These are phyloP conservation scores for Pyrenophora teres DNA, from an alignment of 2,329 filamentous ascomycete species.

Conservation along the genomic window DNA sequence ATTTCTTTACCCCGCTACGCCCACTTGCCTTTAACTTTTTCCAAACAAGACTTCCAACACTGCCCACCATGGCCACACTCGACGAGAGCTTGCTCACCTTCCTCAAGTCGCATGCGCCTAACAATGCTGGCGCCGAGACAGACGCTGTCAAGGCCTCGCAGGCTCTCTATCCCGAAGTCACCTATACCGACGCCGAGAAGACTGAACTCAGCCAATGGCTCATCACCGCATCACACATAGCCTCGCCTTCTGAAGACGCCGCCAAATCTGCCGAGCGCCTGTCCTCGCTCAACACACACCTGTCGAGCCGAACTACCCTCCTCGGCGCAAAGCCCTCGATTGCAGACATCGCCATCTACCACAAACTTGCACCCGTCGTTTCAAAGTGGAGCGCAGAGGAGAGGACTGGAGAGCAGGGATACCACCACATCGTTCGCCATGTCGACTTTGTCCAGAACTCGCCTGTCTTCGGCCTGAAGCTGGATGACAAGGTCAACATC, in stretches of 20 bases:
- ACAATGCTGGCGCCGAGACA: constrained; percentile 43
- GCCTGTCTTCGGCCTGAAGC: constrained; percentile 68
- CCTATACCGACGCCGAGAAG: constrained; percentile 79
- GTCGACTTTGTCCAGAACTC: constrained; percentile 96
- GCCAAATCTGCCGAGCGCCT: constrained; percentile 67
- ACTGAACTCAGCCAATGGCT: constrained; percentile 90
- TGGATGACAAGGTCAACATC: constrained; percentile 78
- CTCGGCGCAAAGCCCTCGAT: constrained; percentile 88
- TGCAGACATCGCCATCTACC: constrained; percentile 84
- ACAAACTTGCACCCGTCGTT: constrained; percentile 75
- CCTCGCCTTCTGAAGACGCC: constrained; percentile 61
- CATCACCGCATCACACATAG: constrained; percentile 73
- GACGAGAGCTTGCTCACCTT: constrained; percentile 42
- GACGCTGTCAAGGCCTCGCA: constrained; percentile 53
- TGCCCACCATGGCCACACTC: constrained; percentile 45
- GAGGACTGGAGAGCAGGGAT: constrained; percentile 85
- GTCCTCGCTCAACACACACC: constrained; percentile 80
- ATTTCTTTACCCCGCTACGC: constrained; percentile 42
- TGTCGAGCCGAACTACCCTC: constrained; percentile 85
- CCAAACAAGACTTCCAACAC: constrained; percentile 22
- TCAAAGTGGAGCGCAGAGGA: constrained; percentile 81
- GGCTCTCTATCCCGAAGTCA: constrained; percentile 70
- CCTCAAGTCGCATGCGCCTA: constrained; percentile 46
- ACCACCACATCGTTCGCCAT: constrained; percentile 88
- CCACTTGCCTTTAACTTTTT: constrained; percentile 39